Conservation (phyloP, 78 protist species). For the Ministeria vibrans region DNA sequence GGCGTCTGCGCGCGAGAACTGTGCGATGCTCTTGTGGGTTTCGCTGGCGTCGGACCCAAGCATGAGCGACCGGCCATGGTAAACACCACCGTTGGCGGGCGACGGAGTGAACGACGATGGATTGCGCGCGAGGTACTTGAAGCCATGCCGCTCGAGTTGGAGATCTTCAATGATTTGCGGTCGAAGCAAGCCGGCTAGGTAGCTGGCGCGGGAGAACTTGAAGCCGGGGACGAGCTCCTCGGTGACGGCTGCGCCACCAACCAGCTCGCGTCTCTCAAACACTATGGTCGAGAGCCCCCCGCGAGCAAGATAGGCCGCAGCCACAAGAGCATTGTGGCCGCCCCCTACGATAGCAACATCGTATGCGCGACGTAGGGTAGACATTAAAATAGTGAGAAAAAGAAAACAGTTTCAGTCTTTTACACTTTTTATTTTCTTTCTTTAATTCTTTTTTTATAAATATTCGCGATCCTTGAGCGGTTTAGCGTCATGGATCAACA, state of each 20-base stretch:
- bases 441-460: too few species aligned
- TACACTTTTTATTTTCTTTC: too few species aligned
- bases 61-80: constrained; percentile 28
- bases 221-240: constrained; percentile 52
- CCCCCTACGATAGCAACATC: constrained; percentile 51
- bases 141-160: constrained; percentile 27
- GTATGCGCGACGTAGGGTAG: too few species aligned
- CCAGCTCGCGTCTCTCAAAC: constrained; percentile 29
- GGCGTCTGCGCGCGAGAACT: constrained; percentile 27
- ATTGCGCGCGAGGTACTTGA: constrained; percentile 21
- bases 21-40: constrained; percentile 1
- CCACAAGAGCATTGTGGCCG: constrained; percentile 49
- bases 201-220: constrained; percentile 58
- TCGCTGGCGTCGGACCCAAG: constrained; percentile 11
- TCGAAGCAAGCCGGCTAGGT: constrained; percentile 35
- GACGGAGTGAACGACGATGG: constrained; percentile 63
- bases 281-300: neutral
- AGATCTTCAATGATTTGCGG: constrained; percentile 21
- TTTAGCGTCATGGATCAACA: too few species aligned
- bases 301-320: constrained; percentile 27
- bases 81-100: neutral
- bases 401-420: too few species aligned
- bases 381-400: too few species aligned
- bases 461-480: too few species aligned
- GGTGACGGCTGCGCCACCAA: constrained; percentile 63